Evolutionary conservation across 2,329 filamentous ascomycete genomes (phyloP), one percentile per base, ranked within the genome.

Genomic region (Penicillium sp.): DNA sequence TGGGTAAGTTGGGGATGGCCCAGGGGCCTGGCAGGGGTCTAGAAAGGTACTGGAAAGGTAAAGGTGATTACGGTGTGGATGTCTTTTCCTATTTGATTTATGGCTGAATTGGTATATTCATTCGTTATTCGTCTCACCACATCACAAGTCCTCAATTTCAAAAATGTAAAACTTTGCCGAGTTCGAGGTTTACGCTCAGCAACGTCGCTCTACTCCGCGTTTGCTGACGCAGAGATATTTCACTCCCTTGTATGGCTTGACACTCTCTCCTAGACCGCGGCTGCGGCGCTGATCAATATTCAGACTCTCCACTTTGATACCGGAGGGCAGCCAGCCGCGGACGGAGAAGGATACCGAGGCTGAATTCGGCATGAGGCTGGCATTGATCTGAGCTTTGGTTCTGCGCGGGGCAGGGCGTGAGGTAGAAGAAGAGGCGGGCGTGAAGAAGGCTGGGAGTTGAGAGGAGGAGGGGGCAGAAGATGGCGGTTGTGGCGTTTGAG

Each of bases 231-330:
- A 97, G 69, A 99, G 76, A 77, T 99, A 99, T 79, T 99, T 99
- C 67, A 99, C 95, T 1, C 95, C 95, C 79, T 98, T 99, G 78
- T 97, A 98, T 26, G 95, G 95, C 78, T 93, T 96, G 42, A 98
- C 87, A 2, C 90, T 87, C 67, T 96, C 92, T 0, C 92, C 92
- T 49, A 99, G 71, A 0, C 95, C 95, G 59, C 89, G 86, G 76
- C 92, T 96, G 79, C 89, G 93, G 75, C 91, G 89, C n/a, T 86
- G 82, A 73, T 89, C 86, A 14, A 89, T 77, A n/a, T 81, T 80
- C 63, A 89, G 71, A 66, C 82, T 84, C 56, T 89, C 86, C 1
- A 89, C 87, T 62, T 82, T 85, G 68, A 89, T 82, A 3, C 87
- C 87, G 65, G 86, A 88, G 0, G 87, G 83, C 42, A 89, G 73